Base-by-base conservation (phyloP, 768 basidiomycete genomes). In the Hemileccinum impolitum region DNA sequence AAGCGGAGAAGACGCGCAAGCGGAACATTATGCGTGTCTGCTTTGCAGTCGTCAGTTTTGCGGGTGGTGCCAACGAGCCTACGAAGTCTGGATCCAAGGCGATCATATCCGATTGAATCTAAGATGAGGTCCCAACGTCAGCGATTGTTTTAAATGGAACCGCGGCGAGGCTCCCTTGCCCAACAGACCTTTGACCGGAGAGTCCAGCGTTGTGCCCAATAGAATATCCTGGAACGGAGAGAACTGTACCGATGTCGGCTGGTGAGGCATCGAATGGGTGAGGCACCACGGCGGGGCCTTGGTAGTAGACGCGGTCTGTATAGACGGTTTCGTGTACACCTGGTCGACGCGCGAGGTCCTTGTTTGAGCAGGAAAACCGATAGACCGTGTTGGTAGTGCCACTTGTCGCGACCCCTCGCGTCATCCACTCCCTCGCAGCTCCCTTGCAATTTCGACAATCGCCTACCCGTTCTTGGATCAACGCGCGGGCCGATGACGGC, bases 401-500 rank as follows among this genome's bases (percentile, higher is more conserved):
- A n/a, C n/a, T n/a, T n/a, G n/a, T n/a, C n/a, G n/a, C n/a, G n/a
- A n/a, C n/a, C n/a, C n/a, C n/a, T n/a, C n/a, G n/a, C n/a, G n/a
- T n/a, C n/a, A n/a, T n/a, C n/a, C n/a, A n/a, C n/a, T n/a, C 79
- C 50, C 91, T 75, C 31, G 98, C 80, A 4, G 84, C 81, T 8
- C 89, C 87, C 55, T 88, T 92, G 94, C 94, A 97, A 71, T 93
- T 96, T 49, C 96, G 72, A 61, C 88, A 91, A 69, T 98, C 92
- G 66, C 1, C 95, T 95, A 2, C 87, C 86, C 6, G 83, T 75
- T 47, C 87, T 90, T 0, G 88, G 85, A 66, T 98, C 95, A 4
- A 96, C 79, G 21, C 85, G 79, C 15, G 94, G 75, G 26, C 87
- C 81, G 2, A 80, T 76, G 3, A 97, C 84, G 0, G 79, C 53